phyloP scores from a whole-genome alignment of 495 filamentous ascomycete species.

The Talaromyces thailandensis region DNA sequence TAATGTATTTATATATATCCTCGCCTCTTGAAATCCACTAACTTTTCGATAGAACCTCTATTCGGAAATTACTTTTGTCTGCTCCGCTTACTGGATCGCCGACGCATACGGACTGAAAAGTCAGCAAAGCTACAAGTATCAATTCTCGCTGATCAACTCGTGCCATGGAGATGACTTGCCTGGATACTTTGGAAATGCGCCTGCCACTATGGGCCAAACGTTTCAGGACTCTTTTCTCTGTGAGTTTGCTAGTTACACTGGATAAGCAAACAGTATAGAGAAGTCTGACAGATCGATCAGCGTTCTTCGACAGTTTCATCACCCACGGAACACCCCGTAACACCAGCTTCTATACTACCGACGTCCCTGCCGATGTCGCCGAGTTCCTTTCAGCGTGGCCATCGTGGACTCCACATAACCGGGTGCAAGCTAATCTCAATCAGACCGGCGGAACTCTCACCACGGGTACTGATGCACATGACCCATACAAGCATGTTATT shows the following conservation, averaged over 20 bases:
- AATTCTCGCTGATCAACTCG: conserved; percentile 52
- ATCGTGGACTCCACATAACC: conserved; percentile 20
- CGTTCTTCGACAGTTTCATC: conserved; percentile 4
- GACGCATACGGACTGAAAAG: conserved; percentile 38
- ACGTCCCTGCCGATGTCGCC: not conserved
- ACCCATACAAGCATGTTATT: not conserved
- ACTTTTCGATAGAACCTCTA: conserved; percentile 38
- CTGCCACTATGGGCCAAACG: conserved; percentile 7
- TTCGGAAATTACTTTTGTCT: conserved; percentile 53
- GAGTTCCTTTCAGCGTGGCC: conserved; percentile 14
- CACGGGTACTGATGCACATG: not conserved
- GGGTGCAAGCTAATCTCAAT: conserved; percentile 44
- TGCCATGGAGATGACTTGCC: conserved; percentile 47
- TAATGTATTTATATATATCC: conserved; percentile 1
- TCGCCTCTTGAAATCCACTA: not conserved
- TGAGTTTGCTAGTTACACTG: not conserved
- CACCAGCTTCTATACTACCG: not conserved
- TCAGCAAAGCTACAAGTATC: conserved; percentile 44
- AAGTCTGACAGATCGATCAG: not conserved
- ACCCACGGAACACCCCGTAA: not conserved
- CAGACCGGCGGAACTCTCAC: conserved; percentile 36
- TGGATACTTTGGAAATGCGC: conserved; percentile 33
- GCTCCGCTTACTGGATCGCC: conserved; percentile 56
- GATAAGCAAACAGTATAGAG: not conserved
- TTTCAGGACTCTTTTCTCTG: not conserved